Evolutionary conservation across 1,284 basidiomycete species (phyloP).

Genomic region (Melampsora occidentalis): DNA sequence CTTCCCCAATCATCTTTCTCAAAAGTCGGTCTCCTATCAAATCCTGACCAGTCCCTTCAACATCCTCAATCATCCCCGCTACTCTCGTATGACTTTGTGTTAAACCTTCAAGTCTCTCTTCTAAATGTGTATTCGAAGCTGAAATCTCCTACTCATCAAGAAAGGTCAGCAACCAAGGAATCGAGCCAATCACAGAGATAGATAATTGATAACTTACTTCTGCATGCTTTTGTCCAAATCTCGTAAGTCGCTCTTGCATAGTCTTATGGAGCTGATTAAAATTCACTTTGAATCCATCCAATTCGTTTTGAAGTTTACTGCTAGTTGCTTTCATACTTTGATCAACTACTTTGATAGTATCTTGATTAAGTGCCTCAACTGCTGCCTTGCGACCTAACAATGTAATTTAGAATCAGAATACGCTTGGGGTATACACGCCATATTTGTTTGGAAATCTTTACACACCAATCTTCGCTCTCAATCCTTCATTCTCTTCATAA

Average conservation of each 20-base stretch:
- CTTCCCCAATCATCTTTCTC: not conserved
- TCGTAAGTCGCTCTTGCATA: slow-evolving; percentile 13
- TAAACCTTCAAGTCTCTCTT: not conserved
- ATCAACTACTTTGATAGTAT: slow-evolving; percentile 31
- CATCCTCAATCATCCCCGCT: not conserved
- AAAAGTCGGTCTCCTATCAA: not conserved
- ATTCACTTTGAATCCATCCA: slow-evolving; percentile 28
- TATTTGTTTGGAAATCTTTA: not conserved
- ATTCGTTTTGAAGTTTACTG: slow-evolving; percentile 13
- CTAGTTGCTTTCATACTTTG: slow-evolving; percentile 27
- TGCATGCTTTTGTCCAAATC: slow-evolving; percentile 18
- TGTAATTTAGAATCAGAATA: not conserved
- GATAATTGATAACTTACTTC: slow-evolving; percentile 13
- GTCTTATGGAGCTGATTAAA: slow-evolving; percentile 29
- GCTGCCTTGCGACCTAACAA: slow-evolving; percentile 35
- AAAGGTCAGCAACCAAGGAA: not conserved
- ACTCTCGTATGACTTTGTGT: not conserved
- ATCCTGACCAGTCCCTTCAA: not conserved
- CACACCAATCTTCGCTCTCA: slow-evolving; percentile 40
- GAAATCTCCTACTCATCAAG: slow-evolving; percentile 1
- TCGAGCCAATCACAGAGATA: not conserved
- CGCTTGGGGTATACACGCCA: not conserved
- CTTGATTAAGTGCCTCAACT: slow-evolving; percentile 34
- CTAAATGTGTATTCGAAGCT: not conserved
- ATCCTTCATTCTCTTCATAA: slow-evolving; percentile 42